These are phyloP conservation scores for Kodamaea hsintzibuensis DNA, from an alignment of 805 yeast genomes.

Conservation along the genomic window DNA sequence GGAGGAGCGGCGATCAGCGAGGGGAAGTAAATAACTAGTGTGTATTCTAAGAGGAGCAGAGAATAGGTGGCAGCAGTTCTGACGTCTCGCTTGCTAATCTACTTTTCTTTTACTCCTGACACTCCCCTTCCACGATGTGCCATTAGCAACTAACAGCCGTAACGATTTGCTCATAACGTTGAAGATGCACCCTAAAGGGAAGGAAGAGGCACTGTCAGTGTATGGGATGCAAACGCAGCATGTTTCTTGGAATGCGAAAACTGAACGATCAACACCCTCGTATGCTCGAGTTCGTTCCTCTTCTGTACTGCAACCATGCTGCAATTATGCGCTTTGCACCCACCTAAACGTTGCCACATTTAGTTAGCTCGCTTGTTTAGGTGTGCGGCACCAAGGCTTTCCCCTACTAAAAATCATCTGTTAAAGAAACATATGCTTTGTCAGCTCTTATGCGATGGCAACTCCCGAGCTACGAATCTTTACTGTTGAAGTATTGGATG, in stretches of 20 bases:
- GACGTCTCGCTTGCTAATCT: no score
- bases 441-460: no score
- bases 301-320: no score
- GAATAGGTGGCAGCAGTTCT: no score
- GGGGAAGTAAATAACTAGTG: no score
- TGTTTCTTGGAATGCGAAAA: background rate
- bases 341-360: background rate
- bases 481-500: no score
- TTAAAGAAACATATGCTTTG: no score
- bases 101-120: background rate
- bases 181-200: background rate
- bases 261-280: background rate
- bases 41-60: no score
- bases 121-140: background rate
- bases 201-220: background rate
- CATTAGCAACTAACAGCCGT: background rate
- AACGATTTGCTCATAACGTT: background rate
- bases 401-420: no score
- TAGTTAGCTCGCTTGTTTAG: background rate
- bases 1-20: no score
- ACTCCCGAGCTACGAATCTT: no score
- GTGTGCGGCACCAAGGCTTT: background rate
- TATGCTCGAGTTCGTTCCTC: background rate
- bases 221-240: background rate
- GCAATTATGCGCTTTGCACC: background rate